phyloP scores from a whole-genome alignment of 352 stramenopile species.

The Pythium dissimile region DNA sequence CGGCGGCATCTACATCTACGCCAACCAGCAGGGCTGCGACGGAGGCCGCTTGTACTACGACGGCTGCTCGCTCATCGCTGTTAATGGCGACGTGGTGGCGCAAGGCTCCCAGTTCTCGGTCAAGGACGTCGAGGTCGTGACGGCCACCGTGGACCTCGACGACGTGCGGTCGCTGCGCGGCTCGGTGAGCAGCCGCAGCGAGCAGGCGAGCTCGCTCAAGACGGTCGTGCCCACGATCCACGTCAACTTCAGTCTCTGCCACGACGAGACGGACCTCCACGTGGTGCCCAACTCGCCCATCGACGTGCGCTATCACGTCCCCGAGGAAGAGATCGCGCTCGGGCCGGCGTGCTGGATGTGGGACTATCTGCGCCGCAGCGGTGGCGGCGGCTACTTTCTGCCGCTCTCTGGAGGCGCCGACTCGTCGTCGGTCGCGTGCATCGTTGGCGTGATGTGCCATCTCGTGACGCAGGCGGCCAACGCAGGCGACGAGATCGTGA shows the following conservation, averaged over 20 bases:
- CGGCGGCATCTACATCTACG: conserved; percentile 98
- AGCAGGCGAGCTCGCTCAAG: conserved; percentile 89
- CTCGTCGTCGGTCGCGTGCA: conserved; percentile 93
- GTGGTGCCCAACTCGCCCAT: conserved; percentile 36
- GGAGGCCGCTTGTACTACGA: conserved; percentile 97
- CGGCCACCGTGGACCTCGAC: conserved; percentile 97
- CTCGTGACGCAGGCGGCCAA: conserved; percentile 89
- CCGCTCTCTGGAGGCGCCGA: conserved; percentile 96
- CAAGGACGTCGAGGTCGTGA: conserved; percentile 95
- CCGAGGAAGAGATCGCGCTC: conserved; percentile 97
- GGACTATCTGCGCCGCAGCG: conserved; percentile 96
- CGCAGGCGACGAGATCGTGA: conserved; percentile 67
- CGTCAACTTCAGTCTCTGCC: conserved; percentile 76
- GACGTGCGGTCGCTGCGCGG: conserved; percentile 96
- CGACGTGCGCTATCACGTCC: conserved; percentile 73
- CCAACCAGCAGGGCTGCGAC: conserved; percentile 97
- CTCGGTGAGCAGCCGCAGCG: conserved; percentile 90
- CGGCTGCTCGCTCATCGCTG: conserved; percentile 95
- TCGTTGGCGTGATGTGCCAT: conserved; percentile 98
- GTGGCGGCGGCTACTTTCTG: conserved; percentile 91
- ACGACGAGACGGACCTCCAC: conserved; percentile 43
- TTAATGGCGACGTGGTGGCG: conserved; percentile 95
- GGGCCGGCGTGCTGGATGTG: conserved; percentile 98
- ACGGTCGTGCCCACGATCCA: conserved; percentile 66
- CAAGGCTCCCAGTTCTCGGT: conserved; percentile 97